phyloP scores from a whole-genome alignment of 768 basidiomycete species.

The Mycena haematopus region DNA sequence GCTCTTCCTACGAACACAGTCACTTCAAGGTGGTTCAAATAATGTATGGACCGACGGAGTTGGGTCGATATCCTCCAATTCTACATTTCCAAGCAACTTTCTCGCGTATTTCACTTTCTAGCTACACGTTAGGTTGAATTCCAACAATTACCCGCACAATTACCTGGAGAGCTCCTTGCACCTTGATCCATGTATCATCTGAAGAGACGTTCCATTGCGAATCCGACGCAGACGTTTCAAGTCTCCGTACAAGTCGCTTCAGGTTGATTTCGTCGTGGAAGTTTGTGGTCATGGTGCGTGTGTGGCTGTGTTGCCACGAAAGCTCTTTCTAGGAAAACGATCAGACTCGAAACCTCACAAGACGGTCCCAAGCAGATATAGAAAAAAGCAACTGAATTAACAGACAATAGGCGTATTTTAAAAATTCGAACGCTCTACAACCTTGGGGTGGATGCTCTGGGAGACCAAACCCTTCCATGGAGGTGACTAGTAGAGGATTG shows the following conservation, averaged over 20 bases:
- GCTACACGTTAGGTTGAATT: neutral
- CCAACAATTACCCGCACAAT: slow-evolving; percentile 18
- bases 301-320: slow-evolving; percentile 1
- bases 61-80: slow-evolving; percentile 52
- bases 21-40: neutral
- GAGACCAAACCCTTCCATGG: too few relatives aligned
- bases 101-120: slow-evolving; percentile 62
- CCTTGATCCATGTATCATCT: slow-evolving; percentile 57
- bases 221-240: slow-evolving; percentile 60
- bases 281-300: slow-evolving; percentile 12
- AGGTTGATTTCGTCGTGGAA: slow-evolving; percentile 75
- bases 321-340: too few relatives aligned
- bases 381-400: too few relatives aligned
- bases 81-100: slow-evolving; percentile 62
- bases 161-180: slow-evolving; percentile 64
- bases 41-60: slow-evolving; percentile 45
- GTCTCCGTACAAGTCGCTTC: slow-evolving; percentile 59
- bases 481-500: too few relatives aligned
- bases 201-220: slow-evolving; percentile 41
- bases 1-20: slow-evolving; percentile 42
- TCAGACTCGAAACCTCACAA: too few relatives aligned
- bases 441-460: too few relatives aligned
- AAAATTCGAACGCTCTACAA: too few relatives aligned
- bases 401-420: too few relatives aligned
- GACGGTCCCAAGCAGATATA: too few relatives aligned